Percentiles rank a stretch among this genome's conserved stretches.
Conservation (phyloP, 768 basidiomycete genomes). For the Tremella fuciformis region DNA sequence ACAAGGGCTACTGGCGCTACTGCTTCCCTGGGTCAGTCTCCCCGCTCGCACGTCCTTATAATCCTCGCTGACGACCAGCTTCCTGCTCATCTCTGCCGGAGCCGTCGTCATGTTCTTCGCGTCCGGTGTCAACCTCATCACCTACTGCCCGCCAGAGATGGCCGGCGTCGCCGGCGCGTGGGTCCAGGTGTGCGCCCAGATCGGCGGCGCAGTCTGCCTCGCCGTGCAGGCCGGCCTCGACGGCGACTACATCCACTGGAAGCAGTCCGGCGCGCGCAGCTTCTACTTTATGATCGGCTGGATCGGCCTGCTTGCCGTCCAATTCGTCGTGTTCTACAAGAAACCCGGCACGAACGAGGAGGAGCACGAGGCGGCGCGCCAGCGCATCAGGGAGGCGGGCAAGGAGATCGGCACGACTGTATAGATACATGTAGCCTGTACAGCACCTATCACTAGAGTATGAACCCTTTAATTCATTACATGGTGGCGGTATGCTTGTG, state of each 20-base stretch:
- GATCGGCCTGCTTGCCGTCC: constrained; percentile 24
- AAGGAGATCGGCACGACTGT: constrained; percentile 21
- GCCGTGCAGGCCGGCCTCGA: constrained; percentile 47
- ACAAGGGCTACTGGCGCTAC: constrained; percentile 44
- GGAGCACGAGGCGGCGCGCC: constrained; percentile 34
- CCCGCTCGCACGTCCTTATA: neutral
- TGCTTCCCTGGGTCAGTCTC: constrained; percentile 41
- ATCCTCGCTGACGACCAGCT: neutral
- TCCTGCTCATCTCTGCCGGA: constrained; percentile 32
- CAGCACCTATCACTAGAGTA: too few species aligned
- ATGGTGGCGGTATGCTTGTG: too few species aligned
- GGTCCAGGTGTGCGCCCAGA: constrained; percentile 39
- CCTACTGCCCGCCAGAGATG: constrained; percentile 43
- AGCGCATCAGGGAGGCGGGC: constrained; percentile 32
- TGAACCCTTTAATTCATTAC: too few species aligned
- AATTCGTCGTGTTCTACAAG: constrained; percentile 38
- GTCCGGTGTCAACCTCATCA: constrained; percentile 35
- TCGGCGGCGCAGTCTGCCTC: constrained; percentile 41
- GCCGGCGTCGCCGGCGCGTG: constrained; percentile 43
- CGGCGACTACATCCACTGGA: constrained; percentile 39
- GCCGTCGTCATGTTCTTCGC: constrained; percentile 32
- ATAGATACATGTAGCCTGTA: constrained; percentile 1
- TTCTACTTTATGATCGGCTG: constrained; percentile 43
- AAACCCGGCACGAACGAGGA: constrained; percentile 35
- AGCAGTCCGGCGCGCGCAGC: constrained; percentile 25